phyloP scores from a whole-genome alignment of 345 rosid genomes.

The Gossypium mustelinum region DNA sequence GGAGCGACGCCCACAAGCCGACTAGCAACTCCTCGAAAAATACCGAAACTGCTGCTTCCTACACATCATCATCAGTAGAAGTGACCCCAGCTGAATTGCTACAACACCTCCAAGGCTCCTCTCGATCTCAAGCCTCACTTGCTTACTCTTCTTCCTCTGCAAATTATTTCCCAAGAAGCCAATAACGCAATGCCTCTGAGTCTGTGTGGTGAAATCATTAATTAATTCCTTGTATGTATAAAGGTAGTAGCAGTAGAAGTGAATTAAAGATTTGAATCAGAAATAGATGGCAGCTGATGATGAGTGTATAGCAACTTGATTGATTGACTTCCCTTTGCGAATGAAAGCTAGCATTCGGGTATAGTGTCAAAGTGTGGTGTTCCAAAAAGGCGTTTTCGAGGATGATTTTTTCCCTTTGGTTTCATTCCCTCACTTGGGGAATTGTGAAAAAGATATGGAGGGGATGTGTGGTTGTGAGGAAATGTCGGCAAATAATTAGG shows the following conservation, averaged over 20 bases:
- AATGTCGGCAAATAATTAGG: conserved; percentile 3
- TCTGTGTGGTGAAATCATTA: neutral
- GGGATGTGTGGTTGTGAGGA: conserved; percentile 11
- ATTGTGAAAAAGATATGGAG: neutral
- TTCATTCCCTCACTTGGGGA: neutral
- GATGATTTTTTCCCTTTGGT: neutral
- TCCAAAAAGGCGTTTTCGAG: neutral
- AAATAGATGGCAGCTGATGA: neutral
- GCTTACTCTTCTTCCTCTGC: conserved; percentile 46
- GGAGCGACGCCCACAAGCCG: conserved; percentile 40
- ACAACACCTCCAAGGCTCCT: conserved; percentile 36
- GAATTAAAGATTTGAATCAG: neutral
- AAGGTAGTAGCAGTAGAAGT: neutral
- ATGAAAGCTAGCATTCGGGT: neutral
- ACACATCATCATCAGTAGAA: conserved; percentile 29
- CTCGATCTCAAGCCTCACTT: conserved; percentile 28
- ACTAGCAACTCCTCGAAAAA: conserved; percentile 20
- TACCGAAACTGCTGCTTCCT: conserved; percentile 12
- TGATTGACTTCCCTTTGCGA: neutral
- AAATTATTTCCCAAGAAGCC: conserved; percentile 18
- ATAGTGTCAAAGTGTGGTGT: neutral
- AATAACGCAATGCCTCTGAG: conserved; percentile 5
- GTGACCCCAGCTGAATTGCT: conserved; percentile 46
- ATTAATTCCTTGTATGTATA: neutral
- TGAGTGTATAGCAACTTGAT: conserved; percentile 14